Conservation (phyloP, 305 asterid species). For the Fraxinus platypoda region DNA sequence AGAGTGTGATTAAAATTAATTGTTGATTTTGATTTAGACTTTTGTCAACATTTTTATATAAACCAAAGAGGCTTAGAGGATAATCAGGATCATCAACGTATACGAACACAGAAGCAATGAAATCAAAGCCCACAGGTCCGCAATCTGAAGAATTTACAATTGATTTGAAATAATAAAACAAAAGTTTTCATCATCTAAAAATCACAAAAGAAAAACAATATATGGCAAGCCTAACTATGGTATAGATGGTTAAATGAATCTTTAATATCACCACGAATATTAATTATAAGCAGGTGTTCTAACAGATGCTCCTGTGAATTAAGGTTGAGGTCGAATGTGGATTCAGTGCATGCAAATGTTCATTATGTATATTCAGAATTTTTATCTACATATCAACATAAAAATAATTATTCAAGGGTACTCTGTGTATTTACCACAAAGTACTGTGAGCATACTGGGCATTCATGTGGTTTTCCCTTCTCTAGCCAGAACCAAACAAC, state of each 20-base stretch:
- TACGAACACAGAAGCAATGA: not conserved
- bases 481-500: slow-evolving; percentile 28
- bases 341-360: not conserved
- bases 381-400: not conserved
- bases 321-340: not conserved
- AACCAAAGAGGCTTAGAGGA: not conserved
- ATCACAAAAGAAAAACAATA: not conserved
- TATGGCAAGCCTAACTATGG: not conserved
- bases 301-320: not conserved
- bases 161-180: not conserved
- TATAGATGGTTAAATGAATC: not conserved
- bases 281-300: not conserved
- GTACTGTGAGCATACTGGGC: slow-evolving; percentile 18
- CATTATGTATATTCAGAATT: not conserved
- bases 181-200: not conserved
- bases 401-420: not conserved
- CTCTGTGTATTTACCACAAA: slow-evolving; percentile 10
- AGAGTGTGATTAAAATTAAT: too few relatives aligned
- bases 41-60: not conserved
- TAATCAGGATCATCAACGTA: not conserved
- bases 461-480: slow-evolving; percentile 23
- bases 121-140: not conserved
- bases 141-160: not conserved
- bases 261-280: not conserved
- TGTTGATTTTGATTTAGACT: too few relatives aligned